Evolutionary conservation across 1,284 basidiomycete genomes (phyloP), one percentile per base, ranked within the genome.

Genomic region (Kwoniella shivajii): DNA sequence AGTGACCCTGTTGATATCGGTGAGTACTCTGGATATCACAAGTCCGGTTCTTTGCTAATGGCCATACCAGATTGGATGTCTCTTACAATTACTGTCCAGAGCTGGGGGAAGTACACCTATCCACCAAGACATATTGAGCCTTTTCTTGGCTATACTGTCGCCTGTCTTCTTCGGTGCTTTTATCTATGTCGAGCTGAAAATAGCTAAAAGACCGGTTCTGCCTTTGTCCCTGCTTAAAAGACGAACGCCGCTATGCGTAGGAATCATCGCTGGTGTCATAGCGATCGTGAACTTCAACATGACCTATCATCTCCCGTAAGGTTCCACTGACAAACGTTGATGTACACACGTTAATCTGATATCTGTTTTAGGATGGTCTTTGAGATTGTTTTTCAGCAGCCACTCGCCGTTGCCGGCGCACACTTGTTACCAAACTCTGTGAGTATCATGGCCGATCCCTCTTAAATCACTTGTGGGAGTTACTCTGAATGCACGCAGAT

Each of bases 261-360:
- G 68, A 13, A 59, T 68, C 53, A 70, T 70, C 18, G 53, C 64
- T 0, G 56, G 53, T 7, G 36, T 64, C 9, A 64, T 70, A 16
- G 68, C 68, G 6, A 60, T 68, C 7, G 68, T 68, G 31, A 70
- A 68, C 56, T 68, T 68, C 53, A 70, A 69, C 55, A 67, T 67
- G 68, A 45, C 64, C n/a, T 69, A 67, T 46, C 66, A 67, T 38
- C 57, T 70, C 2, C 64, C 66, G 59, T 66, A 33, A 50, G 61
- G 51, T 6, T 13, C 6, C 10, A 6, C 39, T 10, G 3, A 4
- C 6, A 44, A 11, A 11, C 13, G 14, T 14, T 22, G 4, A 5
- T 20, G 45, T 2, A 34, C 13, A 5, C 9, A 13, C 26, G 22
- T 26, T n/a, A n/a, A n/a, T 11, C n/a, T 56, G 9, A 14, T 14